Evolutionary conservation across 2,329 filamentous ascomycete genomes (phyloP).

Genomic region (Fusarium bulbicola): DNA sequence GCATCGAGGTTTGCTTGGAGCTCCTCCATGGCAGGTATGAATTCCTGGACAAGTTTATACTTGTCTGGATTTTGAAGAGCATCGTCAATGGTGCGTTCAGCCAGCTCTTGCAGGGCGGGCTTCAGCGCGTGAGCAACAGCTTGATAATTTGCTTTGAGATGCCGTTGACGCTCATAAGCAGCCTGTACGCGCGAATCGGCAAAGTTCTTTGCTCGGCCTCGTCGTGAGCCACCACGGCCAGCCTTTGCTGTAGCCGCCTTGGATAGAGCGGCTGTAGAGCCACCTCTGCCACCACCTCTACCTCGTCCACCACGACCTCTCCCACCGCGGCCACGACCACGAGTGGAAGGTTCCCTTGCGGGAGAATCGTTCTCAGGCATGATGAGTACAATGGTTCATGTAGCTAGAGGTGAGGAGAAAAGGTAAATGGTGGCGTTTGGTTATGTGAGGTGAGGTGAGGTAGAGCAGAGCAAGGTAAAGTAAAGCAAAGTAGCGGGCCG

Average conservation of each 20-base stretch:
- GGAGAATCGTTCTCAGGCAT: constrained; percentile 53
- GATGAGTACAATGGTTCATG: constrained; percentile 46
- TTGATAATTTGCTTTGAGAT: constrained; percentile 73
- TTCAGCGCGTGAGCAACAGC: constrained; percentile 70
- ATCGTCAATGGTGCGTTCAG: constrained; percentile 66
- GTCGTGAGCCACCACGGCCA: constrained; percentile 51
- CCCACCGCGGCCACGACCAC: constrained; percentile 49
- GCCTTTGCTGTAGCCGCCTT: constrained; percentile 50
- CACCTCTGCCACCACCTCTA: constrained; percentile 44
- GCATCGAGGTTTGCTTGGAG: constrained; percentile 52
- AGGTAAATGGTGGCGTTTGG: constrained; percentile 10
- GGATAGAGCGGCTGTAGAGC: constrained; percentile 45
- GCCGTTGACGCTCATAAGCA: constrained; percentile 70
- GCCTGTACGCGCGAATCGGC: constrained; percentile 64
- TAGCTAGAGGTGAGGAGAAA: constrained; percentile 32
- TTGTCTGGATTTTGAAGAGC: constrained; percentile 63
- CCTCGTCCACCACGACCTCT: constrained; percentile 46
- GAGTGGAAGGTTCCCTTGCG: constrained; percentile 48
- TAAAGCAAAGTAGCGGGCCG: constrained; percentile 29
- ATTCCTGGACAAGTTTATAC: constrained; percentile 64
- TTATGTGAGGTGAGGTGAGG: constrained; percentile 1
- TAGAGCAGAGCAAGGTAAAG: constrained; percentile 24
- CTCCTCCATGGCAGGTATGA: constrained; percentile 59
- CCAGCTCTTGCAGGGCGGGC: constrained; percentile 71
- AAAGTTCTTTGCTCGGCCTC: constrained; percentile 66